A percentile compares a stretch with the other conserved stretches of the same genome.
Conservation (phyloP, 2,329 filamentous ascomycete species). For the Colletotrichum lini region DNA sequence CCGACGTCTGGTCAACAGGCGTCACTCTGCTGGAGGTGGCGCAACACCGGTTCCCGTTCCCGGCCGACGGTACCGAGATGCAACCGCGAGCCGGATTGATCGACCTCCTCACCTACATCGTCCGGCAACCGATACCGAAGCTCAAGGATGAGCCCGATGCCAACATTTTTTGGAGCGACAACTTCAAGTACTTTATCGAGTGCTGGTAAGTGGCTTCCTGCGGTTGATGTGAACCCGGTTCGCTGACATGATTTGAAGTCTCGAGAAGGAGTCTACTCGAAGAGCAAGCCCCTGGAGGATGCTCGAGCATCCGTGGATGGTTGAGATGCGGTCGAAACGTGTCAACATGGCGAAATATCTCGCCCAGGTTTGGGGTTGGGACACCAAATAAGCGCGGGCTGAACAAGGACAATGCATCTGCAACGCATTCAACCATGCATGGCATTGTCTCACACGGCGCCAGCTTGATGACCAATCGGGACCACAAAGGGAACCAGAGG, state of each 20-base stretch:
- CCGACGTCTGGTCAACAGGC: conserved; percentile 97
- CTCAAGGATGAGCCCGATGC: conserved; percentile 94
- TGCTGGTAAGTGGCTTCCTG: conserved; percentile 82
- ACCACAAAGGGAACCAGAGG: conserved; percentile 1
- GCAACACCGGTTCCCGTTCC: conserved; percentile 98
- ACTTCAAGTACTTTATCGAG: conserved; percentile 99
- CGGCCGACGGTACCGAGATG: conserved; percentile 95
- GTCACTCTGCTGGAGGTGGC: conserved; percentile 99
- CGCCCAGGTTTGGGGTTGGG: conserved; percentile 97
- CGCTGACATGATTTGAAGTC: conserved; percentile 64
- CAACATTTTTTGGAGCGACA: conserved; percentile 94
- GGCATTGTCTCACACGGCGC: neutral
- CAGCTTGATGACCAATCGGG: neutral
- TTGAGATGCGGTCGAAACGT: conserved; percentile 94
- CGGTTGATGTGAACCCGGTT: neutral
- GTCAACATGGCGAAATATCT: conserved; percentile 98
- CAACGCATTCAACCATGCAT: neutral
- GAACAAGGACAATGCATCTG: neutral
- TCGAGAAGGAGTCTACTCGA: conserved; percentile 91
- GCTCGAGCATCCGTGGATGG: conserved; percentile 99
- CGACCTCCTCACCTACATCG: conserved; percentile 96
- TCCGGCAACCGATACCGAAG: conserved; percentile 93
- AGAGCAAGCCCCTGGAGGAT: conserved; percentile 98
- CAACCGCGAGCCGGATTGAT: conserved; percentile 94
- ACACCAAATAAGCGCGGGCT: conserved; percentile 61